phyloP scores from a whole-genome alignment of 2,329 filamentous ascomycete species.

The Achaetomium macrosporum region DNA sequence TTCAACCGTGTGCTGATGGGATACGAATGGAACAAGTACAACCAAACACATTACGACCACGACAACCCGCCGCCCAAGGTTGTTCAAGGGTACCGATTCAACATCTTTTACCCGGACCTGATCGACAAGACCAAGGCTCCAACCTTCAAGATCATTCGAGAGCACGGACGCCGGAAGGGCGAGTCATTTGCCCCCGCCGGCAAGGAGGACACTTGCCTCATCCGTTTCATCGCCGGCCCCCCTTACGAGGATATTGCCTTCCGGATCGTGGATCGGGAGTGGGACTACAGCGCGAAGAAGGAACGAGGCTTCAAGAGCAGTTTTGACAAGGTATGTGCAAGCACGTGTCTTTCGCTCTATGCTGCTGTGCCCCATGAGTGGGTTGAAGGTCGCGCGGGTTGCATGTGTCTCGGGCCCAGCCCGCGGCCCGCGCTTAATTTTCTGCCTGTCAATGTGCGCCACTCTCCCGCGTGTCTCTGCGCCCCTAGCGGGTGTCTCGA shows the following conservation, averaged over 20 bases:
- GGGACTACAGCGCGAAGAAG: slow-evolving; percentile 95
- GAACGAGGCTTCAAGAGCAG: slow-evolving; percentile 94
- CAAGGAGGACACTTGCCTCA: slow-evolving; percentile 94
- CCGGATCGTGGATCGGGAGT: slow-evolving; percentile 94
- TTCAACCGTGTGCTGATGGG: slow-evolving; percentile 99
- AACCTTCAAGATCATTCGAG: slow-evolving; percentile 91
- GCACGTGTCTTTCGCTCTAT: slow-evolving; percentile 12
- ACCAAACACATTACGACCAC: slow-evolving; percentile 98
- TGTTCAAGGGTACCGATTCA: slow-evolving; percentile 98
- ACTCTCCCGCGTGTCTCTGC: not conserved
- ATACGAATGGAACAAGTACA: slow-evolving; percentile 99
- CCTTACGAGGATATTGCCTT: slow-evolving; percentile 98
- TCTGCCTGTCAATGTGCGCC: slow-evolving; percentile 10
- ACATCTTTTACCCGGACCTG: slow-evolving; percentile 97
- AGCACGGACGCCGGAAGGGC: slow-evolving; percentile 80
- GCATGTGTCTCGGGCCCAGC: slow-evolving; percentile 16
- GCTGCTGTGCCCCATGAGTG: slow-evolving; percentile 10
- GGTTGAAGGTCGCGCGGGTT: slow-evolving; percentile 4
- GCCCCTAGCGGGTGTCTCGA: not conserved
- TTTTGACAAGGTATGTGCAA: slow-evolving; percentile 79
- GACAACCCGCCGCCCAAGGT: slow-evolving; percentile 97
- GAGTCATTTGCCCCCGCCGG: slow-evolving; percentile 91
- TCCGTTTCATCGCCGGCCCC: slow-evolving; percentile 89
- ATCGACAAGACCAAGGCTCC: slow-evolving; percentile 93
- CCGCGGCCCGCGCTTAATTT: slow-evolving; percentile 7